These are phyloP conservation scores for Terana coerulea DNA, from an alignment of 768 basidiomycete genomes.

Conservation along the genomic window DNA sequence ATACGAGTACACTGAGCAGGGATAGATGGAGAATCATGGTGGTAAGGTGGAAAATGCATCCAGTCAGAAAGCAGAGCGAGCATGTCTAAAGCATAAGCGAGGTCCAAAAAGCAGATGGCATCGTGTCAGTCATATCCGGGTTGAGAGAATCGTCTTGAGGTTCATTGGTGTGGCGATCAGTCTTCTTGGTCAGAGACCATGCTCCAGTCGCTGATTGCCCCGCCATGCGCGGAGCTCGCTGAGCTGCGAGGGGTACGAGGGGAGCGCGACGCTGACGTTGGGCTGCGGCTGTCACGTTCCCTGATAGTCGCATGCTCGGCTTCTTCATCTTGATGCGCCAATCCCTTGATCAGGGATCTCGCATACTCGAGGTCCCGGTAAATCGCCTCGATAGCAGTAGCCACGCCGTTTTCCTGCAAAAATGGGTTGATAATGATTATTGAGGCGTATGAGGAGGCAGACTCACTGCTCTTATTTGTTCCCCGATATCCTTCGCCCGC, in stretches of 20 bases:
- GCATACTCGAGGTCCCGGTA: conserved; percentile 97
- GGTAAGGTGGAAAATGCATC: background rate
- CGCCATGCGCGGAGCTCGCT: conserved; percentile 38
- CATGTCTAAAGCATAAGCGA: background rate
- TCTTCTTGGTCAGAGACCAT: conserved; percentile 79
- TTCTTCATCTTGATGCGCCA: conserved; percentile 23
- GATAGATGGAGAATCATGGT: background rate
- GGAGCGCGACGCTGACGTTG: conserved; percentile 17
- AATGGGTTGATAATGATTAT: too few species aligned
- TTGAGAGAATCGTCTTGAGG: conserved; percentile 27
- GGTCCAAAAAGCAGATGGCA: too few species aligned
- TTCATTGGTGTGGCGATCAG: conserved; percentile 31
- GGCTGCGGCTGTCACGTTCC: conserved; percentile 19
- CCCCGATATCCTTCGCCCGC: conserved; percentile 79
- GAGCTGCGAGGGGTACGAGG: conserved; percentile 22
- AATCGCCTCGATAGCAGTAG: conserved; percentile 89
- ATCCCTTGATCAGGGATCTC: conserved; percentile 74
- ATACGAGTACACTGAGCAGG: background rate
- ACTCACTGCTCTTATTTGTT: conserved; percentile 79
- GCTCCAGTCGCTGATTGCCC: conserved; percentile 76
- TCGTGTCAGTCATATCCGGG: too few species aligned
- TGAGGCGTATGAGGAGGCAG: too few species aligned
- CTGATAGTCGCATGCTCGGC: conserved; percentile 34
- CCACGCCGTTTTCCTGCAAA: conserved; percentile 87
- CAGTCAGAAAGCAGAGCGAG: background rate